Evolutionary conservation across 2,329 filamentous ascomycete genomes (phyloP).

Genomic region (Microcyclosporella mali): DNA sequence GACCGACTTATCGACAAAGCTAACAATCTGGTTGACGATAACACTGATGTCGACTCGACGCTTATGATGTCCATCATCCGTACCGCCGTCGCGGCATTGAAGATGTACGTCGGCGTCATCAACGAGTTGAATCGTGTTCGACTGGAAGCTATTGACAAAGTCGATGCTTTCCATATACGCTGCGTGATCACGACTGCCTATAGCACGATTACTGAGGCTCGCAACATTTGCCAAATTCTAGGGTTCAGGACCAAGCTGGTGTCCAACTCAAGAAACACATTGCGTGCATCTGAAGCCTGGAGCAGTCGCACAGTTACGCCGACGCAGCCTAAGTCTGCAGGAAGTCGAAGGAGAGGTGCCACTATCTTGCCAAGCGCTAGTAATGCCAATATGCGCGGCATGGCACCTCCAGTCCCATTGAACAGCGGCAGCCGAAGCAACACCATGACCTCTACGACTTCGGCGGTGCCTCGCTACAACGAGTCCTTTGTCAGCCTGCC

Average conservation of each 20-base stretch:
- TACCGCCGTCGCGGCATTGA: constrained; percentile 46
- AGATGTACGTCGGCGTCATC: constrained; percentile 45
- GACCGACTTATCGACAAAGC: constrained; percentile 42
- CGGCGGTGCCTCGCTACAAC: constrained; percentile 68
- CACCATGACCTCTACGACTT: constrained; percentile 44
- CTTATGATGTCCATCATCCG: constrained; percentile 35
- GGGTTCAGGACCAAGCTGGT: constrained; percentile 36
- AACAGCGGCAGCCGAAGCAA: constrained; percentile 49
- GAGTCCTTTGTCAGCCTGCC: constrained; percentile 66
- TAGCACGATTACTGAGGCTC: constrained; percentile 52
- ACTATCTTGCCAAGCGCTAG: constrained; percentile 45
- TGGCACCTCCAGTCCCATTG: constrained; percentile 38
- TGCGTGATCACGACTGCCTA: constrained; percentile 55
- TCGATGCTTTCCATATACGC: constrained; percentile 52
- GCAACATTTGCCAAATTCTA: constrained; percentile 52
- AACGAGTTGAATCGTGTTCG: constrained; percentile 45
- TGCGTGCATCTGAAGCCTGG: constrained; percentile 27
- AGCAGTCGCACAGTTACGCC: constrained; percentile 38
- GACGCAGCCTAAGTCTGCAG: constrained; percentile 41
- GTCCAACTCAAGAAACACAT: constrained; percentile 17
- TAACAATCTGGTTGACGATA: constrained; percentile 45
- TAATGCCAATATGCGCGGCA: constrained; percentile 30
- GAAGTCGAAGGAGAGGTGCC: constrained; percentile 45
- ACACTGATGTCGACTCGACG: constrained; percentile 38
- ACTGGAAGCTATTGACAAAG: constrained; percentile 48